Conservation (phyloP, 208 protist genomes). For the Kentomonas sorsogonicus region DNA sequence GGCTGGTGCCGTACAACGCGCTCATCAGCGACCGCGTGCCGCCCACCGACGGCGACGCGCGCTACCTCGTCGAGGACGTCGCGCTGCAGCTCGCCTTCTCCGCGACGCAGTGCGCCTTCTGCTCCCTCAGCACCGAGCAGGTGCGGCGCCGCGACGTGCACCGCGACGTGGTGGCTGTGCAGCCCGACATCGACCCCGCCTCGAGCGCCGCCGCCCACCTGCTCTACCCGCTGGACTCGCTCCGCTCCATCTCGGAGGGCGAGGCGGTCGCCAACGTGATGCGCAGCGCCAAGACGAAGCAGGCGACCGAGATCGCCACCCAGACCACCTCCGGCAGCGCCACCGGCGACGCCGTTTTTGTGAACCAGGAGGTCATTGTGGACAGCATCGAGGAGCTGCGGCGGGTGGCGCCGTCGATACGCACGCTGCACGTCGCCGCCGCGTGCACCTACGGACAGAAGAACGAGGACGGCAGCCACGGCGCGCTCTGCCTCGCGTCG, state of each 20-base stretch:
- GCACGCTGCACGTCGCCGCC: constrained; percentile 31
- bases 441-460: constrained; percentile 15
- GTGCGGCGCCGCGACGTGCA: constrained; percentile 55
- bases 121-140: constrained; percentile 45
- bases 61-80: constrained; percentile 79
- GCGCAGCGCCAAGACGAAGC: constrained; percentile 8
- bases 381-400: constrained; percentile 47
- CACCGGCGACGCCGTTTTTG: constrained; percentile 16
- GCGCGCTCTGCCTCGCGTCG: constrained; percentile 19
- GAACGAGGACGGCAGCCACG: constrained; percentile 16
- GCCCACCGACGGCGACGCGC: too few species aligned
- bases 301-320: constrained; percentile 14
- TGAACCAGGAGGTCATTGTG: constrained; percentile 36
- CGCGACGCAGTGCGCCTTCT: constrained; percentile 73
- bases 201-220: constrained; percentile 22
- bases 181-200: constrained; percentile 28
- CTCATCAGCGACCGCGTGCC: constrained; percentile 64
- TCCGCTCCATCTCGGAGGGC: constrained; percentile 61
- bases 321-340: background rate
- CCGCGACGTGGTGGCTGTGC: constrained; percentile 60
- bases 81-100: constrained; percentile 80
- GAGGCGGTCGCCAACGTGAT: constrained; percentile 38
- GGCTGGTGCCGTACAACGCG: constrained; percentile 85
- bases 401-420: constrained; percentile 29
- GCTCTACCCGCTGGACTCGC: constrained; percentile 47